A percentile compares a stretch with the other conserved stretches of the same genome.
phyloP scores from a whole-genome alignment of 2,329 filamentous ascomycete genomes.

The Cryphonectria naterciae region DNA sequence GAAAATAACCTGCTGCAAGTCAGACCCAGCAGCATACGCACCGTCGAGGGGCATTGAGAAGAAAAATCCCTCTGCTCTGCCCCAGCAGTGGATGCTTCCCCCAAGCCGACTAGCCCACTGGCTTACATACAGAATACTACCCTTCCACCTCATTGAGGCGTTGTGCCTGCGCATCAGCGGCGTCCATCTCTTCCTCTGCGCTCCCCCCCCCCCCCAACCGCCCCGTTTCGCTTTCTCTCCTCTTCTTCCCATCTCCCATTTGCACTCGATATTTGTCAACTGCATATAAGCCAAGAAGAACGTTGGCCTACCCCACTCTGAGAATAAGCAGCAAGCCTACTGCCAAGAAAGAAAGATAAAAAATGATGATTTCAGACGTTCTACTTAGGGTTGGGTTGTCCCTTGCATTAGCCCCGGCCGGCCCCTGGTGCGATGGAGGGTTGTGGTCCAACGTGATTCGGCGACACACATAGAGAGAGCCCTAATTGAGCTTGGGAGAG shows the following conservation, averaged over 20 bases:
- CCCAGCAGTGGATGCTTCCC: not conserved
- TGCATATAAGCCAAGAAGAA: not conserved
- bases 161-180: not conserved
- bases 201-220: too few relatives aligned
- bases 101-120: not conserved
- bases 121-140: conserved; percentile 4
- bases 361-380: not conserved
- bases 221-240: not conserved
- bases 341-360: not conserved
- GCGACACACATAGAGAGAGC: not conserved
- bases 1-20: not conserved
- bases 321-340: not conserved
- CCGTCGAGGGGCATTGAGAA: not conserved
- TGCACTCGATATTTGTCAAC: not conserved
- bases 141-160: not conserved
- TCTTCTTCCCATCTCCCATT: not conserved
- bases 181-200: not conserved
- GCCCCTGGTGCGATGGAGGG: conserved; percentile 2
- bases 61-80: not conserved
- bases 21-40: not conserved
- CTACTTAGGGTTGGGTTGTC: not conserved
- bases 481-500: not conserved
- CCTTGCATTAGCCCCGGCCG: conserved; percentile 7
- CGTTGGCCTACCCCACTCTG: not conserved
- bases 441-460: not conserved